Evolutionary conservation across 2,329 filamentous ascomycete species (phyloP).

Genomic region (Mycocentrospora acerina): DNA sequence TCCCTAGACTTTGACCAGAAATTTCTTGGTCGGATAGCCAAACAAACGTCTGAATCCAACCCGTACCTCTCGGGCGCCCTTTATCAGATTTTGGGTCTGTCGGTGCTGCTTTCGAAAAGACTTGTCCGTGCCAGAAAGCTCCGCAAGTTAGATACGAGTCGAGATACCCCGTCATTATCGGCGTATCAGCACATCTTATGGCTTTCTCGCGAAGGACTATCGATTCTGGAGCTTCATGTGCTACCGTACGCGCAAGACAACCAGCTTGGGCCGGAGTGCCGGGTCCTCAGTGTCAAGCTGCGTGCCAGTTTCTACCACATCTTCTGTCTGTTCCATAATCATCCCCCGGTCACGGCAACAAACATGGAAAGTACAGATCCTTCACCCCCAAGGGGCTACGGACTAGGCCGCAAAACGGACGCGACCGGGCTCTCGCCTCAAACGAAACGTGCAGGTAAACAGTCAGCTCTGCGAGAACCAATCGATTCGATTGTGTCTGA

Average conservation of each 20-base stretch:
- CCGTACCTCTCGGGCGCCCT: slow-evolving; percentile 78
- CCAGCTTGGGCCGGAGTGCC: slow-evolving; percentile 73
- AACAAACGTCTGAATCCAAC: slow-evolving; percentile 74
- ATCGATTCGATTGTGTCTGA: slow-evolving; percentile 53
- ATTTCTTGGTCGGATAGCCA: slow-evolving; percentile 86
- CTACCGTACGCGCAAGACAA: slow-evolving; percentile 72
- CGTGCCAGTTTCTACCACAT: slow-evolving; percentile 95
- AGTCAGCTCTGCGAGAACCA: slow-evolving; percentile 49
- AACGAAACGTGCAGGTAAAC: slow-evolving; percentile 37
- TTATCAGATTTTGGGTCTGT: slow-evolving; percentile 88
- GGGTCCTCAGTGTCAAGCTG: slow-evolving; percentile 87
- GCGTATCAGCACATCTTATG: slow-evolving; percentile 91
- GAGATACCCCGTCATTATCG: slow-evolving; percentile 75
- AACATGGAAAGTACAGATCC: slow-evolving; percentile 38
- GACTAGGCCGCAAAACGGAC: slow-evolving; percentile 26
- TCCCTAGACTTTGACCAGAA: slow-evolving; percentile 97
- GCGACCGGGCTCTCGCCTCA: slow-evolving; percentile 29
- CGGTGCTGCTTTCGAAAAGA: slow-evolving; percentile 81
- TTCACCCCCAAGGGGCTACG: slow-evolving; percentile 26
- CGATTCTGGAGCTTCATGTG: slow-evolving; percentile 83
- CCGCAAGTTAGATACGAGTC: slow-evolving; percentile 76
- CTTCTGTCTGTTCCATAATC: slow-evolving; percentile 93
- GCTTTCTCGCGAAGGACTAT: slow-evolving; percentile 87
- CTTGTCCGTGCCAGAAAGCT: slow-evolving; percentile 81
- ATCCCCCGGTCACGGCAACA: slow-evolving; percentile 64